Evolutionary conservation across 2,329 filamentous ascomycete genomes (phyloP), one percentile per base, ranked within the genome.

Genomic region (Chaetomium globosum): DNA sequence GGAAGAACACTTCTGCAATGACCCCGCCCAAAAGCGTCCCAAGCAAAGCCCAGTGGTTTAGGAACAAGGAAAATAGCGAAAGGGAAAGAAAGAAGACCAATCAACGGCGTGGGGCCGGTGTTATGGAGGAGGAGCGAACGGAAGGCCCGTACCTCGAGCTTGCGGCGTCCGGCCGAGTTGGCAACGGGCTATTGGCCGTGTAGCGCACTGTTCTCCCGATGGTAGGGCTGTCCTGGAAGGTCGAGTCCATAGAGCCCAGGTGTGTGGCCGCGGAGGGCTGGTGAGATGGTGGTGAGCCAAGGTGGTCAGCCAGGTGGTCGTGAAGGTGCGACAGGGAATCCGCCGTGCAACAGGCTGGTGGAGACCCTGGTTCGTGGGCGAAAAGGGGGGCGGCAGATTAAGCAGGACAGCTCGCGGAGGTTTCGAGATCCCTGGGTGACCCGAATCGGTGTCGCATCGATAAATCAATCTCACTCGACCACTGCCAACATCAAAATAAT

Each of bases 321-420:
- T 77, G 77, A 79, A 80, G 79, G 77, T 83, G 82, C 77, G 82
- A 82, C 82, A 84, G 83, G 77, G 49, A 52, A 26, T 81, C 76
- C 75, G 75, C 79, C 77, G 78, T 78, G 77, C 77, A 72, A 65
- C 69, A 63, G 65, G 48, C 66, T 53, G 64, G 65, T 64, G 55
- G 61, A 65, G 56, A 54, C 21, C 66, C 31, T 26, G 46, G 43
- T 12, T 51, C 23, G 16, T 30, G 28, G 57, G 19, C 46, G 46
- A 58, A 59, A 59, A 53, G 21, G 36, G 51, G 59, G 59, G 51
- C 23, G 51, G 31, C 31, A 62, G 60, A 56, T 62, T 56, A 62
- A 56, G 39, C 60, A 62, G 53, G 36, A 55, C 60, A 62, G 13
- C 13, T 48, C 60, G 60, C 53, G 28, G 39, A 36, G 60, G 60